phyloP scores from a whole-genome alignment of 129 eudicot genomes.

The Chrysanthemum makinoi region DNA sequence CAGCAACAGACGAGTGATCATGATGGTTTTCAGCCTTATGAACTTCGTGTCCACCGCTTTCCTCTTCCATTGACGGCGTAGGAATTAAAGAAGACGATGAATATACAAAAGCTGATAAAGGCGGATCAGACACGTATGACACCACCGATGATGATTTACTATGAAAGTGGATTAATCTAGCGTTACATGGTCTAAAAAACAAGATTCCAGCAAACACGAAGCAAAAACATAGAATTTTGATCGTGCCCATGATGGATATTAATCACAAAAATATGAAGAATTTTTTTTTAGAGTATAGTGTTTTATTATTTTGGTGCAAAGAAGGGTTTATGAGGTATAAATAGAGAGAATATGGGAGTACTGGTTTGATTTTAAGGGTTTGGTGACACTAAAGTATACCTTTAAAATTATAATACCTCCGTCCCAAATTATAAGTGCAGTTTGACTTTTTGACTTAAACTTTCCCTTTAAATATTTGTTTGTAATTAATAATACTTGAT shows the following conservation, averaged over 20 bases:
- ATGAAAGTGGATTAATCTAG: conserved; percentile 23
- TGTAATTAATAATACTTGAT: too few relatives aligned
- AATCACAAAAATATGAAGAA: neutral
- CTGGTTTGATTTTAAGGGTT: neutral
- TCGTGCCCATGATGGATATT: conserved; percentile 15
- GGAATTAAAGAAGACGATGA: conserved; percentile 21
- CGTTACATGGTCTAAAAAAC: conserved; percentile 23
- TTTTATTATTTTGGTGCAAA: neutral
- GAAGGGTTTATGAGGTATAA: conserved; percentile 20
- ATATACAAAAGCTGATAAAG: conserved; percentile 20
- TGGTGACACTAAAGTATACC: neutral
- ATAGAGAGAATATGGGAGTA: conserved; percentile 15
- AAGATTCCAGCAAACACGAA: conserved; percentile 29
- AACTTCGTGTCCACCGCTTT: conserved; percentile 18
- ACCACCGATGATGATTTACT: neutral
- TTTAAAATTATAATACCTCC: neutral
- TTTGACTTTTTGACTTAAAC: too few relatives aligned
- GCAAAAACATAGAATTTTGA: conserved; percentile 13
- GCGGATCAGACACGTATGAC: conserved; percentile 25
- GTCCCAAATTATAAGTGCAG: too few relatives aligned
- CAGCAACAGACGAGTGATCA: conserved; percentile 51
- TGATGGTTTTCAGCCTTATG: conserved; percentile 31
- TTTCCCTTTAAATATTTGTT: too few relatives aligned
- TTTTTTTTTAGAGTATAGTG: neutral
- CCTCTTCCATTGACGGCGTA: conserved; percentile 3